phyloP scores from a whole-genome alignment of 1,284 basidiomycete genomes.

The Cryptococcus sp. region DNA sequence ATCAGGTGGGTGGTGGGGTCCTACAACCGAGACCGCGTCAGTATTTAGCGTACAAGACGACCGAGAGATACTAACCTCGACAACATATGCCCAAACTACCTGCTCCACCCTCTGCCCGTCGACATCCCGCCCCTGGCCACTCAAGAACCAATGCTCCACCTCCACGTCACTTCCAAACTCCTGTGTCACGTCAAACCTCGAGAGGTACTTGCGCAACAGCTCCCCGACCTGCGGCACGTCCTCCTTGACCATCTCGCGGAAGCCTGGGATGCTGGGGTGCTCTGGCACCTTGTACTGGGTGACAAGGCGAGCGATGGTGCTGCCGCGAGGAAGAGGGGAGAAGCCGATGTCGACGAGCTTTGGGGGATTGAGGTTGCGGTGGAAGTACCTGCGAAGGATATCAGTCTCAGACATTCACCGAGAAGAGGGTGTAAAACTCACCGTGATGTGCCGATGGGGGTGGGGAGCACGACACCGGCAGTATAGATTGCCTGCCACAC shows the following conservation, averaged over 20 bases:
- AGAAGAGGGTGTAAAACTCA: slow-evolving; percentile 39
- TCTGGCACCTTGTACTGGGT: slow-evolving; percentile 64
- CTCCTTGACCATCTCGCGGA: slow-evolving; percentile 81
- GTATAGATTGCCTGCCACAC: slow-evolving; percentile 99
- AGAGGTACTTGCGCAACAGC: slow-evolving; percentile 77
- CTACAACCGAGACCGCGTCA: slow-evolving; percentile 50
- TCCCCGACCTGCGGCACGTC: slow-evolving; percentile 72
- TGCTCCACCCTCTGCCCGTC: slow-evolving; percentile 64
- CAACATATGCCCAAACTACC: slow-evolving; percentile 95
- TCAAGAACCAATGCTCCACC: slow-evolving; percentile 80
- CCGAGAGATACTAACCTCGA: slow-evolving; percentile 71
- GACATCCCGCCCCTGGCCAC: slow-evolving; percentile 68
- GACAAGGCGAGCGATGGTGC: slow-evolving; percentile 82
- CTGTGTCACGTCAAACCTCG: slow-evolving; percentile 80
- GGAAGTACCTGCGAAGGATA: slow-evolving; percentile 66
- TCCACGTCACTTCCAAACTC: slow-evolving; percentile 71
- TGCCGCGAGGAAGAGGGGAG: slow-evolving; percentile 75
- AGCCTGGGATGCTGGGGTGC: slow-evolving; percentile 57
- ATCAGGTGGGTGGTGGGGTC: slow-evolving; percentile 75
- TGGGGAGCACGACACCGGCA: slow-evolving; percentile 83
- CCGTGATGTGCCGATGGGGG: slow-evolving; percentile 79
- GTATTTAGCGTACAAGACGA: not conserved
- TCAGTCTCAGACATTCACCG: not conserved
- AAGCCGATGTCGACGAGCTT: slow-evolving; percentile 93
- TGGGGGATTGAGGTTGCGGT: slow-evolving; percentile 85